Base-by-base conservation (phyloP, 805 yeast genomes). In the Yarrowia keelungensis region DNA sequence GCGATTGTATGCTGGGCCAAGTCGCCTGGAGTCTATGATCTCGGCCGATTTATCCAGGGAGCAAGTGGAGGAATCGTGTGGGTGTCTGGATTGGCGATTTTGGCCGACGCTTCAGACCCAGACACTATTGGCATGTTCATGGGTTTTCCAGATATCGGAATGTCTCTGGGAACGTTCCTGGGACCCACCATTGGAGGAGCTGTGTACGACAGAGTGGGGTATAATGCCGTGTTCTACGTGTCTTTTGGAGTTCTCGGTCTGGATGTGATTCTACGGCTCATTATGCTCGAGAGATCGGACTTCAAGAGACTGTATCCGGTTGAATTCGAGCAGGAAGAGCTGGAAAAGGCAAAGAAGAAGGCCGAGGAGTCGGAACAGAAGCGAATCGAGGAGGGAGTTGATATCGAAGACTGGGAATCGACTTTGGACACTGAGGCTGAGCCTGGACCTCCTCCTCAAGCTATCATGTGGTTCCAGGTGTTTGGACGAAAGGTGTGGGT, bases 141-240 rank as follows among this genome's bases (percentile, higher is more conserved):
- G 75, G 75, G 78, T 22, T 70, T 73, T 62, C 77, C 77, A 3
- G 75, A 75, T n/a, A 68, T 74, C 26, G 77, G 74, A 5, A 69
- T 75, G 70, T 71, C 76, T 26, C 26, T 77, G 45, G 80, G 79
- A 11, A 70, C 71, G 9, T 71, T 77, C 26, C 47, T 76, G 22
- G 80, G 80, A 9, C 80, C 80, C 8, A 51, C 77, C 10, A 59
- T 78, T 5, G 80, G 80, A 15, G 80, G 80, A 5, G 68, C 77
- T 12, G 72, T 77, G n/a, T 78, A 77, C 59, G 74, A 72, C 12
- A 69, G 59, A 14, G 73, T 74, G 1, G 80, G 80, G 3, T 78
- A 77, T 51, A 75, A 74, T 49, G 71, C 79, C 9, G 78, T 78
- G 4, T 77, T 72, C 53, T 74, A 72, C 22, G 70, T 77, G 15